Conservation (phyloP, 306 rosid species). For the Pyrus betulifolia region DNA sequence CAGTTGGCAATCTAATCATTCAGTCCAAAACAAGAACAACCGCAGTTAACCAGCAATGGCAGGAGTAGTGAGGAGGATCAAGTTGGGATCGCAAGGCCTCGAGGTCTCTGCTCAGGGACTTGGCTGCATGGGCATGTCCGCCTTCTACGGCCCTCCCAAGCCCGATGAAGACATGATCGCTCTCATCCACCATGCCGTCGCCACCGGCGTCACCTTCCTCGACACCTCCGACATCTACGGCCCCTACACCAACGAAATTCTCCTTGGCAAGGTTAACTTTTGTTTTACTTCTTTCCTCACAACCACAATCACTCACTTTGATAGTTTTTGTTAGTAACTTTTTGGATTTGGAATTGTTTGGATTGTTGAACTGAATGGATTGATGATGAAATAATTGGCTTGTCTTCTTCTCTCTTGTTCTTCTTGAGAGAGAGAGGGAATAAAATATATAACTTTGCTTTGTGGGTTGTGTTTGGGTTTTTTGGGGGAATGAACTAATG, state of each 20-base stretch:
- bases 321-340: not conserved
- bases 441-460: not conserved
- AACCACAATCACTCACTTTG: not conserved
- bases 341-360: not conserved
- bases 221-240: constrained; percentile 63
- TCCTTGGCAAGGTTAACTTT: constrained; percentile 36
- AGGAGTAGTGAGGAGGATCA: constrained; percentile 36
- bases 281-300: not conserved
- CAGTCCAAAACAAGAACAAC: not conserved
- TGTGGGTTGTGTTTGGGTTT: not conserved
- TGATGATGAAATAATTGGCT: not conserved
- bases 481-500: not conserved
- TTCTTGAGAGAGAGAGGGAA: not conserved
- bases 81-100: constrained; percentile 53
- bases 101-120: constrained; percentile 59
- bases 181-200: constrained; percentile 53
- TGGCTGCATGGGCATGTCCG: constrained; percentile 73
- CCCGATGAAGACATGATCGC: constrained; percentile 60
- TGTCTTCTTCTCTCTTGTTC: not conserved
- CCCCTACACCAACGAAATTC: constrained; percentile 55
- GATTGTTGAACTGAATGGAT: not conserved
- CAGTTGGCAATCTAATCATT: not conserved
- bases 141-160: constrained; percentile 52
- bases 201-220: constrained; percentile 52
- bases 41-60: constrained; percentile 13